Evolutionary conservation across 2,329 filamentous ascomycete species (phyloP).

Genomic region (Cladorrhinum sp.): DNA sequence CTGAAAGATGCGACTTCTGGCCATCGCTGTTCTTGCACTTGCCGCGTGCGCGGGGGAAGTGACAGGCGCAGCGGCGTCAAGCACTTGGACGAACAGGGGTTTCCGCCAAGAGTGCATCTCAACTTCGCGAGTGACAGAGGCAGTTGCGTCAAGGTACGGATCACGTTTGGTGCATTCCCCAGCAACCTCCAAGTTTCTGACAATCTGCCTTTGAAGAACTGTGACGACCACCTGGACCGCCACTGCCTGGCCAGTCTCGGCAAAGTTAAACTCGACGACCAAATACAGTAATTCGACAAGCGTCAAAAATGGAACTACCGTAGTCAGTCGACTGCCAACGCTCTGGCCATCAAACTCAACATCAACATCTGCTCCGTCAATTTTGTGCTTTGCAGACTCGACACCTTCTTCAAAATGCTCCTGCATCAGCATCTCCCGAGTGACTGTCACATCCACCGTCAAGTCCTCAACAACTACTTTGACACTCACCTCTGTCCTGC

Average conservation of each 20-base stretch:
- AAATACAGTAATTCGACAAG: neutral
- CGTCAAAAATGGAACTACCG: neutral
- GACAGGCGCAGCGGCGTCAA: neutral
- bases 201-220: neutral
- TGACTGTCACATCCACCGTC: constrained; percentile 14
- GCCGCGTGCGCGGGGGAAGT: neutral
- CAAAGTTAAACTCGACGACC: neutral
- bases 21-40: neutral
- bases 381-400: constrained; percentile 15
- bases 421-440: constrained; percentile 20
- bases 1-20: neutral
- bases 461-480: constrained; percentile 14
- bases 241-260: neutral
- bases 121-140: neutral
- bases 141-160: constrained; percentile 2
- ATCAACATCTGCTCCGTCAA: neutral
- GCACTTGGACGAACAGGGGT: neutral
- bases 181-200: neutral
- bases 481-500: constrained; percentile 8
- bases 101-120: constrained; percentile 1
- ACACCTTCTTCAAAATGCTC: constrained; percentile 24
- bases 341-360: neutral
- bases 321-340: neutral
- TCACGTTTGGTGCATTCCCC: neutral
- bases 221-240: neutral